Conservation (phyloP, 1,284 basidiomycete species). For the Irpex sp. region DNA sequence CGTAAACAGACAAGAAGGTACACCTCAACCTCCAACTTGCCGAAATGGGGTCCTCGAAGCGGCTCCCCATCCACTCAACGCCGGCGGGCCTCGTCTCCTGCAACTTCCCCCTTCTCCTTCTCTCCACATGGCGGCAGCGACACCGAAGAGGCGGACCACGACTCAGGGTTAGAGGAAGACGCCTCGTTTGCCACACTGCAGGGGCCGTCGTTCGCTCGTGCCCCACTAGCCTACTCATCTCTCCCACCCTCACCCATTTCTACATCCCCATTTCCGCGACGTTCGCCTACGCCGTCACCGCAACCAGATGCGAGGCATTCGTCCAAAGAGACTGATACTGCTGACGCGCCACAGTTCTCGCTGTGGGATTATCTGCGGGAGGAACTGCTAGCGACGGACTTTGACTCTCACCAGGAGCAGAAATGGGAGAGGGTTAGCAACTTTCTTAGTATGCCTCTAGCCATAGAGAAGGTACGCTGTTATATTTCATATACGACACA, state of each 20-base stretch:
- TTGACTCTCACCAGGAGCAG: slow-evolving; percentile 89
- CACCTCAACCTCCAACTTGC: slow-evolving; percentile 19
- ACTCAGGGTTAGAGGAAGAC: slow-evolving; percentile 19
- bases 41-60: slow-evolving; percentile 16
- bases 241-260: slow-evolving; percentile 66
- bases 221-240: slow-evolving; percentile 54
- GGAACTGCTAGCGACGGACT: slow-evolving; percentile 85
- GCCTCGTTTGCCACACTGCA: slow-evolving; percentile 6
- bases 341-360: slow-evolving; percentile 58
- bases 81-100: slow-evolving; percentile 19
- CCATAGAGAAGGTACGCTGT: slow-evolving; percentile 80
- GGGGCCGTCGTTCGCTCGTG: neutral
- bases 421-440: slow-evolving; percentile 99
- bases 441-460: slow-evolving; percentile 90
- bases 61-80: slow-evolving; percentile 1
- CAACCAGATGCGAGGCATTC: neutral
- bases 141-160: slow-evolving; percentile 15
- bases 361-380: slow-evolving; percentile 92
- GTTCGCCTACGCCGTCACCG: neutral
- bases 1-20: slow-evolving; percentile 26
- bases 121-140: slow-evolving; percentile 19
- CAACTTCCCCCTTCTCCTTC: slow-evolving; percentile 16
- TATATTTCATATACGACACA: too few relatives aligned
- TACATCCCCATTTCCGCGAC: neutral
- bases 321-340: neutral